Percentiles rank a stretch among this genome's conserved stretches.
Evolutionary conservation across 768 basidiomycete species (phyloP).

Genomic region (Russula compacta): DNA sequence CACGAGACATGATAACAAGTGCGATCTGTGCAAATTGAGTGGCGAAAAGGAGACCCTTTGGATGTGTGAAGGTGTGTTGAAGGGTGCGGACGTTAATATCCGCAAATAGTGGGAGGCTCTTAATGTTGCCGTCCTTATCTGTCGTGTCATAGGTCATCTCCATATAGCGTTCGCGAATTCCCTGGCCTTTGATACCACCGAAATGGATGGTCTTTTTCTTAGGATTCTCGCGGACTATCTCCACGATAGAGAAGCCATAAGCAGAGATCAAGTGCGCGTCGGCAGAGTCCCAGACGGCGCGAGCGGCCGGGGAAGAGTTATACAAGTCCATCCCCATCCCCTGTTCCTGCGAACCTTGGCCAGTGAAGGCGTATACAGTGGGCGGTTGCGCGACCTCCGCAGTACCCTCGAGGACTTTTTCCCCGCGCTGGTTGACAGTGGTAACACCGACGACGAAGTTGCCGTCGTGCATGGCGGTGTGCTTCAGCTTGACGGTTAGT

Average conservation of each 20-base stretch:
- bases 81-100: conserved; percentile 94
- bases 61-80: conserved; percentile 97
- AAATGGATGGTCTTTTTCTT: conserved; percentile 98
- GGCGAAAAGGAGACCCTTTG: conserved; percentile 88
- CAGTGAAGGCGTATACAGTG: conserved; percentile 96
- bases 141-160: conserved; percentile 97
- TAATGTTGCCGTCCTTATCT: conserved; percentile 93
- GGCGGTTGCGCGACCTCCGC: conserved; percentile 89
- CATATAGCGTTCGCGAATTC: conserved; percentile 98
- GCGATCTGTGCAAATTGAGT: conserved; percentile 99
- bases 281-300: conserved; percentile 95
- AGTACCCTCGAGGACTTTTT: conserved; percentile 87
- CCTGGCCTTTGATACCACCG: conserved; percentile 98
- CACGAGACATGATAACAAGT: conserved; percentile 95
- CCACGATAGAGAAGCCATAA: conserved; percentile 97
- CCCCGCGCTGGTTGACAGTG: conserved; percentile 74
- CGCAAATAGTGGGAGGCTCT: conserved; percentile 91
- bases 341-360: conserved; percentile 95
- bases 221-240: conserved; percentile 98
- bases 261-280: conserved; percentile 89
- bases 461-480: conserved; percentile 86
- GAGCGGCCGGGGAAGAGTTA: conserved; percentile 84
- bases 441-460: conserved; percentile 87
- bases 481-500: conserved; percentile 77
- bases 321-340: conserved; percentile 99